A percentile compares a stretch with the other conserved stretches of the same genome.
Conservation (phyloP, 305 asterid genomes). For the Fraxinus latifolia region DNA sequence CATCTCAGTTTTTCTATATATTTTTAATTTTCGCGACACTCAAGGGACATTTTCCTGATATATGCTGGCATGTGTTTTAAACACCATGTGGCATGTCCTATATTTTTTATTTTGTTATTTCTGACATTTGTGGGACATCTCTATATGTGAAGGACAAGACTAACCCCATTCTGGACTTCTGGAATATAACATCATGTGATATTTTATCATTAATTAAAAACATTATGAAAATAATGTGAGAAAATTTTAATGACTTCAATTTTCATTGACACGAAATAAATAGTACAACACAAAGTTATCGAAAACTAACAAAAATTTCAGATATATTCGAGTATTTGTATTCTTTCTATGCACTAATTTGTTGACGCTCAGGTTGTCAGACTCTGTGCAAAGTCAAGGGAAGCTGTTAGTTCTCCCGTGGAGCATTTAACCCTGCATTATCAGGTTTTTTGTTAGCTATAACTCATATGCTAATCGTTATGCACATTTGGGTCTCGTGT, state of each 20-base stretch:
- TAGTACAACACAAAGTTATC: neutral
- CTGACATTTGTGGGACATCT: neutral
- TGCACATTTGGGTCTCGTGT: neutral
- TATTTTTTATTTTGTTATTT: neutral
- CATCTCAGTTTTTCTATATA: neutral
- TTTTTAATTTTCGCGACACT: neutral
- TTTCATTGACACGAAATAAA: constrained; percentile 1
- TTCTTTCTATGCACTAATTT: neutral
- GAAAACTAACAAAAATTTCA: neutral
- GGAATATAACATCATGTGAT: neutral
- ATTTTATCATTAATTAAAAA: neutral
- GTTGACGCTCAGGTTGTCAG: constrained; percentile 67
- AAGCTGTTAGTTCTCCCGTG: constrained; percentile 98
- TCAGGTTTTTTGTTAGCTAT: constrained; percentile 54
- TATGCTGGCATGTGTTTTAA: neutral
- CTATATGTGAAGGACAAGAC: neutral
- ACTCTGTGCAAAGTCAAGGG: constrained; percentile 97
- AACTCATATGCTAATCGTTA: neutral
- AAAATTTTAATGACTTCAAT: neutral
- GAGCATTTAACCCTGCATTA: constrained; percentile 96
- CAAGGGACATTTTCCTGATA: neutral
- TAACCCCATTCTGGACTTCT: neutral
- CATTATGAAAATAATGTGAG: neutral
- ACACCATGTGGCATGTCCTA: neutral
- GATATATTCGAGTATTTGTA: neutral